These are phyloP conservation scores for Waltergamsia citrina DNA, from an alignment of 2,329 filamentous ascomycete species.

Conservation along the genomic window DNA sequence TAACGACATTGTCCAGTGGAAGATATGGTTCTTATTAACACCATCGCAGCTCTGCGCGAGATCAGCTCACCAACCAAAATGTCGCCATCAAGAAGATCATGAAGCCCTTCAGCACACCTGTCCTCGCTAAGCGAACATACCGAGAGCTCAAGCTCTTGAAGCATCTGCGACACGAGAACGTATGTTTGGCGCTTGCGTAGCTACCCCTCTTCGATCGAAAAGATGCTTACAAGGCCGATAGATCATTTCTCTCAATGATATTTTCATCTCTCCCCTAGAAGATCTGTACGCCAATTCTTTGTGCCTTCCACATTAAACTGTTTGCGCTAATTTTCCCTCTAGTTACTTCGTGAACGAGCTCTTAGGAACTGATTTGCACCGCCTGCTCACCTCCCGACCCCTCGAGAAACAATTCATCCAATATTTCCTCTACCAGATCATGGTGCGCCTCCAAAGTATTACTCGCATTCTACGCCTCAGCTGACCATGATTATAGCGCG, in stretches of 20 bases:
- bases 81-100: constrained; percentile 99
- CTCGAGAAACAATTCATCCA: constrained; percentile 99
- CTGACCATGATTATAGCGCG: constrained; percentile 50
- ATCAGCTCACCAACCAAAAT: constrained; percentile 93
- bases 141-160: constrained; percentile 95
- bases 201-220: too few relatives aligned
- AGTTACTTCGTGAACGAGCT: constrained; percentile 98
- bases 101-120: constrained; percentile 99
- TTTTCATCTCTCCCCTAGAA: constrained; percentile 98
- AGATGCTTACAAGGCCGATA: too few relatives aligned
- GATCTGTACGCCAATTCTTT: constrained; percentile 98
- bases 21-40: not conserved
- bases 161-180: constrained; percentile 94
- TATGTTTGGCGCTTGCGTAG: constrained; percentile 26
- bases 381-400: constrained; percentile 86
- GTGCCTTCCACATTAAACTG: too few relatives aligned
- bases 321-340: constrained; percentile 7
- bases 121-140: constrained; percentile 95
- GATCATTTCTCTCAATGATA: constrained; percentile 98
- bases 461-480: not conserved
- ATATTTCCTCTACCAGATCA: constrained; percentile 98
- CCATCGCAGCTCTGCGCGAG: constrained; percentile 96
- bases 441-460: constrained; percentile 53
- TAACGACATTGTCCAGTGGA: not conserved
- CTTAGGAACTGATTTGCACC: constrained; percentile 90